These are phyloP conservation scores for Vanderwaltozyma verrucispora DNA, from an alignment of 805 yeast genomes.

Conservation along the genomic window DNA sequence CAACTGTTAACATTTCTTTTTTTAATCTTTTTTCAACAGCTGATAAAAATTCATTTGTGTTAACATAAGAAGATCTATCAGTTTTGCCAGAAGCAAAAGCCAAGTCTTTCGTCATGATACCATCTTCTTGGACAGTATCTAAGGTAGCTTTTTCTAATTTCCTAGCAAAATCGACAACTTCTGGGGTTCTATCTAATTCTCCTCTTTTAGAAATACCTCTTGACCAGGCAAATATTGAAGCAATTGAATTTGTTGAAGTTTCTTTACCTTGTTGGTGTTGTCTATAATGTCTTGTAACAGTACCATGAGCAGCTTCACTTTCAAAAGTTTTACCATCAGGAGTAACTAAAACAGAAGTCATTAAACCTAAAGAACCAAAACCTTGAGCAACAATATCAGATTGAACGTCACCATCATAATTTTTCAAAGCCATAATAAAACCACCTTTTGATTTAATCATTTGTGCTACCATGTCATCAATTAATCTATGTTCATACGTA, in stretches of 20 bases:
- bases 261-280: slow-evolving; percentile 73
- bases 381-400: slow-evolving; percentile 84
- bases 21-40: slow-evolving; percentile 59
- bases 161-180: slow-evolving; percentile 57
- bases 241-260: slow-evolving; percentile 78
- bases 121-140: slow-evolving; percentile 64
- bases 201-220: slow-evolving; percentile 79
- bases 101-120: slow-evolving; percentile 74
- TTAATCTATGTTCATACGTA: slow-evolving; percentile 70
- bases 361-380: slow-evolving; percentile 72
- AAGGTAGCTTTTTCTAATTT: slow-evolving; percentile 55
- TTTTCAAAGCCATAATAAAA: slow-evolving; percentile 68
- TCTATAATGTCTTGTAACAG: slow-evolving; percentile 80
- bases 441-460: slow-evolving; percentile 83
- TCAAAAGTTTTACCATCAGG: slow-evolving; percentile 84
- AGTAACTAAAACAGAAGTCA: slow-evolving; percentile 75
- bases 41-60: slow-evolving; percentile 66
- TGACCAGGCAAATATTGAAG: slow-evolving; percentile 82
- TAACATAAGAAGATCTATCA: slow-evolving; percentile 52
- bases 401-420: slow-evolving; percentile 81
- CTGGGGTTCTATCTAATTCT: slow-evolving; percentile 60
- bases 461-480: slow-evolving; percentile 85
- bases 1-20: slow-evolving; percentile 20
- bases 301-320: slow-evolving; percentile 82
- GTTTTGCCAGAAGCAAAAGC: slow-evolving; percentile 62